Evolutionary conservation across 495 filamentous ascomycete genomes (phyloP), one percentile per base, ranked within the genome.

Genomic region (Pseudomonodictys pantanalensis): DNA sequence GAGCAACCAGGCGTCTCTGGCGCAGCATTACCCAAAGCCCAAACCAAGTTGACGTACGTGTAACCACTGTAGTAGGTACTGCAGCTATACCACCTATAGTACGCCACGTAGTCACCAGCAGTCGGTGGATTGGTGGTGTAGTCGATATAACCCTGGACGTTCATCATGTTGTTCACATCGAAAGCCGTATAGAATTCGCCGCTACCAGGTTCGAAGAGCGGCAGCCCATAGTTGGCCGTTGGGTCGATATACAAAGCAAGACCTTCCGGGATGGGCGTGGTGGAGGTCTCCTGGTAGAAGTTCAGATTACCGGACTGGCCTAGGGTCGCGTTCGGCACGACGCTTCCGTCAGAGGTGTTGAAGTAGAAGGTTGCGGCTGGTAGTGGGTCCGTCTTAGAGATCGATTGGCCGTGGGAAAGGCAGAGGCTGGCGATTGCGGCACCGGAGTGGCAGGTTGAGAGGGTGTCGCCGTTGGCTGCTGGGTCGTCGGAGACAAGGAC

Each of bases 1-100:
- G 74, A 68, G 67, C 82, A 85, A 12, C 76, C 81, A 2, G 81
- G 81, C 65, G 84, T 85, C 71, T 79, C 73, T 12, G 82, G 80
- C 57, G 66, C 45, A 8, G 61, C 69, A 22, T 64, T 46, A 6
- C 77, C 76, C 56, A 76, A 32, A 5, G 74, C 69, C 80, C 80
- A 85, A 26, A 71, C 75, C 18, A 84, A 52, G 0, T 76, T 75
- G 28, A 73, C 67, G 68, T 83, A 84, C 60, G 72, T 69, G 62
- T 84, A 84, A 17, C 73, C 74, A 10, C 60, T 64, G 44, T 73
- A 77, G 62, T 80, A 73, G 18, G 78, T 76, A 65, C 69, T 73
- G 70, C 82, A 85, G 1, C 73, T 71, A 60, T 77, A 75, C 80
- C 81, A 85, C 57, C 77, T 71, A 54, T 76, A 73, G 17, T 64